Evolutionary conservation across 2,329 filamentous ascomycete genomes (phyloP).

Genomic region (Calcarisporium arbuscula): DNA sequence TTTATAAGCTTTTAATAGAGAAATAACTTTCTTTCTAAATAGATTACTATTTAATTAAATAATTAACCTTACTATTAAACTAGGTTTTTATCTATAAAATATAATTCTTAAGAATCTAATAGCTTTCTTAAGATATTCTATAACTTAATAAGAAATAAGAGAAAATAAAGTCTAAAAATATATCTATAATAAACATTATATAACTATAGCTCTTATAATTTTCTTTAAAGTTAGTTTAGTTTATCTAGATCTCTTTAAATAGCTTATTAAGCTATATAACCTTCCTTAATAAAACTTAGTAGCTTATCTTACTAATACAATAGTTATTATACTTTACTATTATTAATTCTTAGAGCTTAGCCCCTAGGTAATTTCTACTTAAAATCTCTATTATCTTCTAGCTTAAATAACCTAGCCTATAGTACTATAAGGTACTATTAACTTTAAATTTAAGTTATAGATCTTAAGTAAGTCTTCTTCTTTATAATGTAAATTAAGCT

Average conservation of each 20-base stretch:
- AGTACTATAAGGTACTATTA: too few species aligned
- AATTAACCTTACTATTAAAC: not conserved
- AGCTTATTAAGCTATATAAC: not conserved
- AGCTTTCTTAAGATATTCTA: not conserved
- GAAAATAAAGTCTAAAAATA: not conserved
- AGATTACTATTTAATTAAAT: not conserved
- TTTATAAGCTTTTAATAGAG: not conserved
- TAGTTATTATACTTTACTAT: slow-evolving; percentile 2
- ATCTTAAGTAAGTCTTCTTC: not conserved
- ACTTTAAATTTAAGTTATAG: not conserved
- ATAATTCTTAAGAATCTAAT: too few species aligned
- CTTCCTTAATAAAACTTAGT: not conserved
- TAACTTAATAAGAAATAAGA: not conserved
- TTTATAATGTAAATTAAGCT: too few species aligned
- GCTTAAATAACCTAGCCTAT: too few species aligned
- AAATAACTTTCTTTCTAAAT: not conserved
- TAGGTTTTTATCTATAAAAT: not conserved
- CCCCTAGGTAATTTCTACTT: not conserved
- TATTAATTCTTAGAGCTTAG: not conserved
- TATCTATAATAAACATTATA: not conserved
- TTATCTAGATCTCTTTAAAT: not conserved
- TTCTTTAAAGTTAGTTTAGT: not conserved
- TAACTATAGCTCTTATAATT: not conserved
- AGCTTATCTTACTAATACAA: not conserved
- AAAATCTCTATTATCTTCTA: too few species aligned